A percentile compares a stretch with the other conserved stretches of the same genome.
These are phyloP conservation scores for Malassezia psittaci DNA, from an alignment of 1,284 basidiomycete species.

Conservation along the genomic window DNA sequence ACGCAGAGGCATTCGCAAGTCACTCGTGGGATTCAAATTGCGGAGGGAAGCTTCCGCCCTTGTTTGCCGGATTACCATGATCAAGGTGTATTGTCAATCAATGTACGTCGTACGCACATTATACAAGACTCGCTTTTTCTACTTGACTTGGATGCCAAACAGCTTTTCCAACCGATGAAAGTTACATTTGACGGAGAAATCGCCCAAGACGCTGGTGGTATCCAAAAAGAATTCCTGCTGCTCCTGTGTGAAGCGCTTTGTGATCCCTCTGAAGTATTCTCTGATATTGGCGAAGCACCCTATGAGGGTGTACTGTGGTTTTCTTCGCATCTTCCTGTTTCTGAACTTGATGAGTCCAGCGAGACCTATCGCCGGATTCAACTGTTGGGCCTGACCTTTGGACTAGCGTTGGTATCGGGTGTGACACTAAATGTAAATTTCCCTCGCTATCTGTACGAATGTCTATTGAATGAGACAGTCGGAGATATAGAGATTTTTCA, in stretches of 20 bases:
- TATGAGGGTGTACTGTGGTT: slow-evolving; percentile 11
- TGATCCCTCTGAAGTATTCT: neutral
- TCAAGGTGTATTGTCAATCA: neutral
- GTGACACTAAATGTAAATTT: slow-evolving; percentile 24
- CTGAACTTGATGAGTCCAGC: neutral
- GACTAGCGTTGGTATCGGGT: slow-evolving; percentile 25
- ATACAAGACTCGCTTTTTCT: slow-evolving; percentile 14
- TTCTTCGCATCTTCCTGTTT: neutral
- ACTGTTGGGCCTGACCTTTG: slow-evolving; percentile 25
- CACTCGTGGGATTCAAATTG: neutral
- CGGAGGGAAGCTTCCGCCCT: neutral
- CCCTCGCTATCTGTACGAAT: slow-evolving; percentile 14
- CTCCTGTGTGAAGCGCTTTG: slow-evolving; percentile 19
- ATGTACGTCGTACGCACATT: slow-evolving; percentile 3
- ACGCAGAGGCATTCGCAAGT: neutral
- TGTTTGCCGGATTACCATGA: neutral
- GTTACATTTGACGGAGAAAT: slow-evolving; percentile 26
- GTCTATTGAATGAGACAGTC: slow-evolving; percentile 17
- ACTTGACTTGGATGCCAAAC: slow-evolving; percentile 1
- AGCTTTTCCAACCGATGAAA: slow-evolving; percentile 16
- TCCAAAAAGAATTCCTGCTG: slow-evolving; percentile 30
- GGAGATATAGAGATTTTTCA: slow-evolving; percentile 2
- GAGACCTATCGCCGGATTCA: slow-evolving; percentile 7
- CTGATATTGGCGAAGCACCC: slow-evolving; percentile 6
- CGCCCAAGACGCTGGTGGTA: slow-evolving; percentile 31